Evolutionary conservation across 2,329 filamentous ascomycete species (phyloP).

Genomic region (Fonsecaea nubica): DNA sequence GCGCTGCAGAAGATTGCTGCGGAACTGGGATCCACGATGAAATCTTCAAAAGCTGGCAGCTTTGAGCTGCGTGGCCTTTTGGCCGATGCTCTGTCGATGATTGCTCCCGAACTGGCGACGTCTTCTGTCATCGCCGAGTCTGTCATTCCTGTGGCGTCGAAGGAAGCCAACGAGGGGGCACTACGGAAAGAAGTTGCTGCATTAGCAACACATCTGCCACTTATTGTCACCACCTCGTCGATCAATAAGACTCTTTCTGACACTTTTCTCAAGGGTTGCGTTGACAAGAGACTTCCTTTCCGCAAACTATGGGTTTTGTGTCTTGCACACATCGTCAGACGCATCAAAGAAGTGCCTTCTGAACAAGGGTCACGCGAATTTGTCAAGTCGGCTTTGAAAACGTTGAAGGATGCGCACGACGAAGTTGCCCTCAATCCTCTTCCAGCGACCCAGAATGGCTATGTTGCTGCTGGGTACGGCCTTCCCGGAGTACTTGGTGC

Average conservation of each 20-base stretch:
- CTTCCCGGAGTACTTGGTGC: conserved; percentile 44
- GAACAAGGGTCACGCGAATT: conserved; percentile 52
- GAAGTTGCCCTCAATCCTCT: conserved; percentile 81
- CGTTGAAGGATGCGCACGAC: conserved; percentile 69
- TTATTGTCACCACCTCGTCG: conserved; percentile 67
- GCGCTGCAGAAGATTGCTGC: conserved; percentile 72
- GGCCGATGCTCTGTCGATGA: conserved; percentile 75
- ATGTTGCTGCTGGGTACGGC: conserved; percentile 79
- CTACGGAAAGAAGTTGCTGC: conserved; percentile 76
- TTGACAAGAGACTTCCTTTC: conserved; percentile 80
- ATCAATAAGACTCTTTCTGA: conserved; percentile 72
- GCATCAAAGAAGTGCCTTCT: conserved; percentile 47
- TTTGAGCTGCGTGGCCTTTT: conserved; percentile 85
- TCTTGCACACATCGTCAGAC: conserved; percentile 33
- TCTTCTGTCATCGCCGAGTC: conserved; percentile 71
- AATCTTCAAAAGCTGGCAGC: conserved; percentile 79
- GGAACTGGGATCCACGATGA: conserved; percentile 80
- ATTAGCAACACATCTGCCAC: conserved; percentile 69
- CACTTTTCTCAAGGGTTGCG: conserved; percentile 77
- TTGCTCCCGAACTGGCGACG: conserved; percentile 66
- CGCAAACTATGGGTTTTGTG: conserved; percentile 78
- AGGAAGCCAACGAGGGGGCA: conserved; percentile 88
- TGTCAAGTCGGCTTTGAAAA: conserved; percentile 58
- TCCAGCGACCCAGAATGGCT: conserved; percentile 78
- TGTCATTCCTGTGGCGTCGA: conserved; percentile 72